phyloP scores from a whole-genome alignment of 352 stramenopile species.

The Peronospora belbahrii region DNA sequence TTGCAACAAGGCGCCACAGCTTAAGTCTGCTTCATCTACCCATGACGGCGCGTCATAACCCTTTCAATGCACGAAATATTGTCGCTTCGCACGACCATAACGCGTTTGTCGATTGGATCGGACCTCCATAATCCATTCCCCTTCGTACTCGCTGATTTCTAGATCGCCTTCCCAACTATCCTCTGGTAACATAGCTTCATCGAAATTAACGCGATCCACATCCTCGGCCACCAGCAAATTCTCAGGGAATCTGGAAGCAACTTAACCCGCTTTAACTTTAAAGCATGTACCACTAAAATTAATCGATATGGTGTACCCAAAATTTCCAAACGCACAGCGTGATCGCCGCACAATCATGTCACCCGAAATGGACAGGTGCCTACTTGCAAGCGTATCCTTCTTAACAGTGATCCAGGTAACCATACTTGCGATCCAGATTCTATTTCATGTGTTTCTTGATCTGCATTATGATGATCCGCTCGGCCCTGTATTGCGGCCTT shows the following conservation, averaged over 20 bases:
- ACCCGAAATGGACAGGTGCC: background rate
- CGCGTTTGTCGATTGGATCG: conserved; percentile 1
- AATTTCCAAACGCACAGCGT: background rate
- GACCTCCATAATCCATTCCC: conserved; percentile 13
- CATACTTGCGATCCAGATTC: background rate
- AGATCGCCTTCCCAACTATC: conserved; percentile 3
- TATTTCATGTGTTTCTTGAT: background rate
- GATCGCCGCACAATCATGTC: background rate
- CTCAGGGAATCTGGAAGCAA: background rate
- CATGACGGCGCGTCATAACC: conserved; percentile 7
- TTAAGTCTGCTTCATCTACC: conserved; percentile 6
- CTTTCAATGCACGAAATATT: conserved; percentile 9
- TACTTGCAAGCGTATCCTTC: background rate
- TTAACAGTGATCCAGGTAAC: background rate
- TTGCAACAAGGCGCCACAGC: conserved; percentile 4
- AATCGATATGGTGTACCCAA: background rate
- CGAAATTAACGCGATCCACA: conserved; percentile 3
- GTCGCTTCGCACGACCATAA: background rate
- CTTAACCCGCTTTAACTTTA: background rate
- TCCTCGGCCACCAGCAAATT: background rate
- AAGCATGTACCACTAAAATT: background rate
- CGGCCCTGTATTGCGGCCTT: no score
- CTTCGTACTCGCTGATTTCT: conserved; percentile 6
- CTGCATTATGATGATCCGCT: no score
- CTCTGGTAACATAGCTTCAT: conserved; percentile 17